A percentile compares a stretch with the other conserved stretches of the same genome.
Conservation (phyloP, 164 flowering plant species). For the Sedum album region DNA sequence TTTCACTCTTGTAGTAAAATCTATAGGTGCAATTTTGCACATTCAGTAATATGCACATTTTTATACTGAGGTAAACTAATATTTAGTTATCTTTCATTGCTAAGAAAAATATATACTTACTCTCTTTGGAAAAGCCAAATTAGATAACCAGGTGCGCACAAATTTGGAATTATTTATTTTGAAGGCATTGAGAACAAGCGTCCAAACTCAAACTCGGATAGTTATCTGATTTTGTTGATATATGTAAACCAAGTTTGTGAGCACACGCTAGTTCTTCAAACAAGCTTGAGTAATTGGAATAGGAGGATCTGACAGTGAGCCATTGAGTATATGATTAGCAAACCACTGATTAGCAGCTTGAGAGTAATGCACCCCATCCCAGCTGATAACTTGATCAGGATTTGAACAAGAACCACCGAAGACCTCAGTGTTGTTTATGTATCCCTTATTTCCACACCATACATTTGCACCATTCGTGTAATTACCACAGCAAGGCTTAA, state of each 20-base stretch:
- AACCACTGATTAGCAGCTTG: background rate
- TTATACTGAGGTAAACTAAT: no score
- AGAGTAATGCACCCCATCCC: background rate
- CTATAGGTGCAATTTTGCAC: background rate
- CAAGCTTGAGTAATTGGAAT: background rate
- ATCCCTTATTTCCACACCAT: constrained; percentile 40
- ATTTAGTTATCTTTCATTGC: no score
- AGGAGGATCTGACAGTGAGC: background rate
- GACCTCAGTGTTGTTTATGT: background rate
- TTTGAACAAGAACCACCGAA: background rate
- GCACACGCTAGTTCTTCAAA: background rate
- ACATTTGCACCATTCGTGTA: constrained; percentile 19
- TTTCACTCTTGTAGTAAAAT: constrained; percentile 34
- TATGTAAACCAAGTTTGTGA: background rate
- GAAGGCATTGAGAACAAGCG: no score
- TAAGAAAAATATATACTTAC: no score
- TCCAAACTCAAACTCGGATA: no score
- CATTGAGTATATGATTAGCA: background rate
- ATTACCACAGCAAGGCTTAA: background rate
- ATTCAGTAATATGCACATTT: no score
- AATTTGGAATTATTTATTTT: no score
- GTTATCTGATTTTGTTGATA: no score
- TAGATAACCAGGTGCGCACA: no score
- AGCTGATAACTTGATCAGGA: background rate
- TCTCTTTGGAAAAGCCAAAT: no score